Evolutionary conservation across 768 basidiomycete genomes (phyloP).

Genomic region (Calocybe gangraenosa): DNA sequence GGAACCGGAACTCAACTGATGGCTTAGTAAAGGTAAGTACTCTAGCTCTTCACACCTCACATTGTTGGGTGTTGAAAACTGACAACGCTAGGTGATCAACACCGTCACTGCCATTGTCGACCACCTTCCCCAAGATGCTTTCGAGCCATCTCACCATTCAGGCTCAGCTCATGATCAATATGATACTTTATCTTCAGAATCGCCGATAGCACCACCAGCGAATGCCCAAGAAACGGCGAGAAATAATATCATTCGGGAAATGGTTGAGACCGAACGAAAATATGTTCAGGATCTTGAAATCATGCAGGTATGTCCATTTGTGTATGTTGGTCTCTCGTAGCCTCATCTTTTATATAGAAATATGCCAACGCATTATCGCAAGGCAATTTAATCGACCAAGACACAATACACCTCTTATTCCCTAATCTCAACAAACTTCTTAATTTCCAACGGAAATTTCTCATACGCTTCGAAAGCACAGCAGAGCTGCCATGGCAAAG

Average conservation of each 20-base stretch:
- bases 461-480: conserved; percentile 84
- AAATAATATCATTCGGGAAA: conserved; percentile 79
- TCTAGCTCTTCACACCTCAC: conserved; percentile 1
- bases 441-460: conserved; percentile 94
- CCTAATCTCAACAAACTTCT: conserved; percentile 91
- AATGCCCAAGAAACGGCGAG: conserved; percentile 64
- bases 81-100: conserved; percentile 66
- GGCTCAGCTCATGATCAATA: conserved; percentile 51
- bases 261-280: conserved; percentile 93
- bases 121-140: conserved; percentile 64
- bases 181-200: conserved; percentile 48
- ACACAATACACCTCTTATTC: conserved; percentile 94
- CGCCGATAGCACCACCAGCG: conserved; percentile 36
- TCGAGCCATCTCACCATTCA: conserved; percentile 59
- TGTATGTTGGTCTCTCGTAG: conserved; percentile 12
- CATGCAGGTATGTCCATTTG: conserved; percentile 70
- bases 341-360: conserved; percentile 49
- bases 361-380: conserved; percentile 83
- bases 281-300: conserved; percentile 96
- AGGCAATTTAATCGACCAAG: conserved; percentile 84
- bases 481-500: conserved; percentile 80
- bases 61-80: conserved; percentile 4
- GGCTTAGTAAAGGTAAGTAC: conserved; percentile 86
- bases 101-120: conserved; percentile 85
- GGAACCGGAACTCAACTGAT: conserved; percentile 87